Base-by-base conservation (phyloP, 1,284 basidiomycete species). In the Heterobasidion occidentale region DNA sequence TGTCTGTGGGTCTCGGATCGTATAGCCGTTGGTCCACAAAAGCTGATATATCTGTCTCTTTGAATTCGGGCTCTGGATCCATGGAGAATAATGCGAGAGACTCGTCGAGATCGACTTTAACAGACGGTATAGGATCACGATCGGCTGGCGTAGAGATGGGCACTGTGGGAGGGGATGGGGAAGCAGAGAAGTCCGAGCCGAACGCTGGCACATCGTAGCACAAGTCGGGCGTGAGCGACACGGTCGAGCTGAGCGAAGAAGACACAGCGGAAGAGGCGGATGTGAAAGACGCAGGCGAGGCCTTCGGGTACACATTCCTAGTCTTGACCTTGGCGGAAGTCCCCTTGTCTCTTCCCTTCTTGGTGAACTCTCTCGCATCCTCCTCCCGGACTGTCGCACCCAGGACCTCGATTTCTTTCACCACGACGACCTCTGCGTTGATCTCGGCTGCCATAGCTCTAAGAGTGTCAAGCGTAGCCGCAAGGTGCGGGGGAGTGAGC, bases 401-500 rank as follows among this genome's bases (percentile, higher is more conserved):
- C 27, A 53, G 49, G 0, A 91, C 82, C 62, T 88, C 86, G 34
- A 95, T 85, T 67, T 94, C 90, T 69, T 90, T 91, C 17, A 93
- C 86, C 15, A 95, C 82, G 49, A 93, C 84, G 52, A 95, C 90
- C 33, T 88, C 90, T 1, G 90, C 94, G 2, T 92, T 93, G 36
- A 97, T 88, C 64, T 95, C 92, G 9, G 86, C 84, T 0, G 94
- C 93, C 94, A 97, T 97, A 74, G 84, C 84, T 65, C 90, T 89
- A 14, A 97, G 80, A 0, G 93, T 95, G 62, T 86, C 82, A 45
- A 97, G 72, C 2, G 86, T 90, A 60, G 80, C 78, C 58, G 91
- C 88, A 64, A 97, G 83, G 68, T 95, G 89, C 1, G 72, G 69
- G 33, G 85, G 77, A 0, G 82, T 76, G 7, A 97, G 79, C 0